These are phyloP conservation scores for Hippophae tibetana DNA, from an alignment of 306 rosid genomes.

Conservation along the genomic window DNA sequence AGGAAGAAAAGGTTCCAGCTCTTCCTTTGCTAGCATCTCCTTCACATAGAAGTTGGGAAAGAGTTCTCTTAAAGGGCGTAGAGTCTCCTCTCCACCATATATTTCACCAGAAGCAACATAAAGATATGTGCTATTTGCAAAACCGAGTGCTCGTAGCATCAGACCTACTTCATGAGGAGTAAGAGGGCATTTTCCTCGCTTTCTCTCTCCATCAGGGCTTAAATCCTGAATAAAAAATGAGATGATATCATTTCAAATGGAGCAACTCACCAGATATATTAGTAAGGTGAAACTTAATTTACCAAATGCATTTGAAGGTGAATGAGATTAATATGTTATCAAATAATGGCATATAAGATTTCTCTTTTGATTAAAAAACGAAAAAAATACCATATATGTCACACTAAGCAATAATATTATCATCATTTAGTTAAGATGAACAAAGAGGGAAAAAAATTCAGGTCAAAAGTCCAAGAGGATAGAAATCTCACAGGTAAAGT, in stretches of 20 bases:
- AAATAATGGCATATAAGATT: no score
- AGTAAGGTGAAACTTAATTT: background rate
- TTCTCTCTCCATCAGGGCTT: constrained; percentile 79
- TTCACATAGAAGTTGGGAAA: constrained; percentile 90
- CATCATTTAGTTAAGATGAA: constrained; percentile 6
- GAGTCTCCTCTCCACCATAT: constrained; percentile 95
- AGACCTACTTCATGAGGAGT: constrained; percentile 93
- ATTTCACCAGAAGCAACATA: constrained; percentile 98
- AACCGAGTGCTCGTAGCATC: constrained; percentile 94
- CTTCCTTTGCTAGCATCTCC: constrained; percentile 81
- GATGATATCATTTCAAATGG: constrained; percentile 13
- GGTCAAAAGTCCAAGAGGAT: constrained; percentile 9
- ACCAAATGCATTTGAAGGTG: background rate
- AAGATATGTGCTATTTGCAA: constrained; percentile 69
- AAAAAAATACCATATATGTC: background rate
- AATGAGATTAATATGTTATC: no score
- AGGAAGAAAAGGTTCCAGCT: constrained; percentile 72
- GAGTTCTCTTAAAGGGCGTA: constrained; percentile 80
- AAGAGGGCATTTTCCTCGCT: constrained; percentile 97
- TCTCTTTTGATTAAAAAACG: no score
- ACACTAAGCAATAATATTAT: background rate
- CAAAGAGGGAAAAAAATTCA: constrained; percentile 4
- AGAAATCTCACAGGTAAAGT: constrained; percentile 84
- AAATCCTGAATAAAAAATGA: constrained; percentile 47
- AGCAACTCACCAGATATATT: background rate